Percentiles rank a stretch among this genome's conserved stretches.
Conservation (phyloP, 345 rosid genomes). For the Physaria fendleri region DNA sequence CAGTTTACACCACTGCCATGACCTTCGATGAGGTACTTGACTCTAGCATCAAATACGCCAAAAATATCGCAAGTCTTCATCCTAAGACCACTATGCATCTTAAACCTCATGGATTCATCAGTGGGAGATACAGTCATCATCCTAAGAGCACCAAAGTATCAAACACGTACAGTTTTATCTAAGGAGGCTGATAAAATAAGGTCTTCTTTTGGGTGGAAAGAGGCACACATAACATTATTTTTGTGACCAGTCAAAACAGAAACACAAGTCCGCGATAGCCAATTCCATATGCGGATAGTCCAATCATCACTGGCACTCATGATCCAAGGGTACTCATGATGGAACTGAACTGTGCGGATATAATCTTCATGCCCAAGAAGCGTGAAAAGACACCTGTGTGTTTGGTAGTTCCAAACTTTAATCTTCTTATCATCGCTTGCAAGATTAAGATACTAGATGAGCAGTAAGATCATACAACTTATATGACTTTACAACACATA, state of each 20-base stretch:
- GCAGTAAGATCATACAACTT: not conserved
- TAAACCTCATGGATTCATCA: conserved; percentile 81
- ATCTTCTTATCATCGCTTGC: conserved; percentile 91
- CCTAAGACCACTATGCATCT: conserved; percentile 91
- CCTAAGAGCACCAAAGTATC: conserved; percentile 89
- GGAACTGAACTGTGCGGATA: conserved; percentile 93
- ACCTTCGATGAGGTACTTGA: conserved; percentile 93
- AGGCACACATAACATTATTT: conserved; percentile 98
- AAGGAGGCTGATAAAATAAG: conserved; percentile 93
- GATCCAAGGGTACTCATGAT: conserved; percentile 97
- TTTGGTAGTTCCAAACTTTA: conserved; percentile 86
- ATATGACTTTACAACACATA: too few species aligned
- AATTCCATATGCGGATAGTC: conserved; percentile 96
- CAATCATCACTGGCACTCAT: conserved; percentile 99
- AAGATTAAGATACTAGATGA: not conserved
- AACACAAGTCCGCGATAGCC: conserved; percentile 96
- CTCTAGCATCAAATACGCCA: conserved; percentile 92
- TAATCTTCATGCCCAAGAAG: conserved; percentile 92
- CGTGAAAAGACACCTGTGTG: conserved; percentile 74
- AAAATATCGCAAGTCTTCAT: too few species aligned
- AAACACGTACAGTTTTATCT: conserved; percentile 95
- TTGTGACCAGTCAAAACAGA: conserved; percentile 96
- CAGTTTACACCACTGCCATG: conserved; percentile 99
- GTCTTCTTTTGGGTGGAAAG: conserved; percentile 95
- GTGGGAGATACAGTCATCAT: conserved; percentile 89